Base-by-base conservation (phyloP, 768 basidiomycete species). In the Phylloporus arenicola region DNA sequence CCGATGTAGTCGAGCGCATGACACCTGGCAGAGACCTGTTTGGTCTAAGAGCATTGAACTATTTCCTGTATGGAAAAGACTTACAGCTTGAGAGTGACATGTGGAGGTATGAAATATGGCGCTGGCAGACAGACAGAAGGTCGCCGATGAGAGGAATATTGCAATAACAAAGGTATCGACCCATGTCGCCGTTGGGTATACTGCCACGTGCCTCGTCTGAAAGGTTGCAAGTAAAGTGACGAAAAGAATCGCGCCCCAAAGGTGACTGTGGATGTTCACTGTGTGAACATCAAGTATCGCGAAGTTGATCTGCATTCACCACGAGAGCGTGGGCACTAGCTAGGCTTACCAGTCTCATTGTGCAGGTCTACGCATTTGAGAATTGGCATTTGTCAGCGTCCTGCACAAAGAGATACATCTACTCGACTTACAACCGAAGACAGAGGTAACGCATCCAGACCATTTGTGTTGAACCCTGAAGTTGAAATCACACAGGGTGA, bases 211-310 rank as follows among this genome's bases (percentile, higher is more conserved):
- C 40, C 69, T 70, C 20, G 73, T 66, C 51, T 76, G 75, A 56
- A 83, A 80, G 5, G 79, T 80, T 35, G 63, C 59, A 31, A 85
- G 70, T 47, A 86, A 68, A 63, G 75, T 74, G 14, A 70, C 59
- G 62, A 88, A 89, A 22, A 88, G 59, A 4, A 79, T 61, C 29
- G 84, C 81, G 24, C 82, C 87, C 71, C 81, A 77, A 8, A 92
- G 71, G 63, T 93, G 92, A 52, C 77, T 86, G 67, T 91, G 86
- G 41, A 93, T 90, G 68, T 94, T 94, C 49, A 93, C 89, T 88
- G 46, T 41, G 40, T 30, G 59, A 53, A 52, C 44, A 52, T 59
- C 31, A 45, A 44, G 57, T 24, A 50, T 25, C 47, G 30, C 47
- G 47, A 35, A 29, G 37, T 43, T 47, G 33, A 43, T 48, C 42